Evolutionary conservation across 148 eudicot species (phyloP).

Genomic region (Rheum nobile): DNA sequence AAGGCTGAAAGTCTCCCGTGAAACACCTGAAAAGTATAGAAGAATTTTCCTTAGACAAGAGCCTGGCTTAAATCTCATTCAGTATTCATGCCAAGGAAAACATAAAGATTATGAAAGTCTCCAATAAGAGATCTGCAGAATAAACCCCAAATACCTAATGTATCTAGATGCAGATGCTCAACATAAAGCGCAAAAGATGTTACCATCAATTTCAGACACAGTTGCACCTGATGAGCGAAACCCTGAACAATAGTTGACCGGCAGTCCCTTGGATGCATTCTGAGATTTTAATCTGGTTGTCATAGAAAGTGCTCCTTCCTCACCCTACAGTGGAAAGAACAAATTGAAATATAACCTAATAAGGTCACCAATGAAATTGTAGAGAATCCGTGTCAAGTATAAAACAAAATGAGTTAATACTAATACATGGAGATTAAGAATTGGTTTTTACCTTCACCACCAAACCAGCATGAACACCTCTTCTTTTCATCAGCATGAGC

Average conservation of each 20-base stretch:
- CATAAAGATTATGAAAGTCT: not conserved
- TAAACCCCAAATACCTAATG: not conserved
- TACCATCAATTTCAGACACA: conserved; percentile 64
- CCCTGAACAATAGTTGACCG: conserved; percentile 96
- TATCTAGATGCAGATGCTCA: not conserved
- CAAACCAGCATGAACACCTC: conserved; percentile 86
- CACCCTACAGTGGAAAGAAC: conserved; percentile 47
- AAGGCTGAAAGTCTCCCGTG: conserved; percentile 61
- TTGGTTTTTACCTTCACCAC: conserved; percentile 65
- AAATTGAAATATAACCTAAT: not conserved
- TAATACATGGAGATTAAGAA: not conserved
- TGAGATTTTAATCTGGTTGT: conserved; percentile 59
- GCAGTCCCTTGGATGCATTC: conserved; percentile 76
- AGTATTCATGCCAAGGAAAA: not conserved
- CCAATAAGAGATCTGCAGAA: not conserved
- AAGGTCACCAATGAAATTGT: not conserved
- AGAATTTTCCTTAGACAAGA: not conserved
- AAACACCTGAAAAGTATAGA: conserved; percentile 52
- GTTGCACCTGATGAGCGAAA: conserved; percentile 61
- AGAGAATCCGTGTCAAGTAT: not conserved
- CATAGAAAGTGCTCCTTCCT: conserved; percentile 98
- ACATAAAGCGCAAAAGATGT: not conserved
- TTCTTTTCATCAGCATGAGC: conserved; percentile 93
- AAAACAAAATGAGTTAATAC: not conserved
- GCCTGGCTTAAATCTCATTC: not conserved